These are phyloP conservation scores for Talaromyces amestolkiae DNA, from an alignment of 2,329 filamentous ascomycete species.

Conservation along the genomic window DNA sequence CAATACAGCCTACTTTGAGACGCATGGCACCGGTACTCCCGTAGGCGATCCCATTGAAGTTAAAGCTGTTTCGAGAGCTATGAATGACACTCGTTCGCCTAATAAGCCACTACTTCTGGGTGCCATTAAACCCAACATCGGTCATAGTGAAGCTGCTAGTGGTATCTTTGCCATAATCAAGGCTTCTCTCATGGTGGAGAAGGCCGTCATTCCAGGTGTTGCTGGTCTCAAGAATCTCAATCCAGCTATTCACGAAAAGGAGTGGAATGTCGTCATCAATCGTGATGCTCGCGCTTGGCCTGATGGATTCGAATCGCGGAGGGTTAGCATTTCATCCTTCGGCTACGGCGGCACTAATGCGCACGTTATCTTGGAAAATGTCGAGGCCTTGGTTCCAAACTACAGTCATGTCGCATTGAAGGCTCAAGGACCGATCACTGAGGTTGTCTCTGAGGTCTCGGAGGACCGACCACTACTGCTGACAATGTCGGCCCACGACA, in stretches of 20 bases:
- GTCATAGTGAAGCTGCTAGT: slow-evolving; percentile 33
- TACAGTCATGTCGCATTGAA: too few species aligned
- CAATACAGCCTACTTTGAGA: slow-evolving; percentile 26
- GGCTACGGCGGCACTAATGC: slow-evolving; percentile 41
- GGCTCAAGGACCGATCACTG: too few species aligned
- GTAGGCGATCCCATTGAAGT: slow-evolving; percentile 27
- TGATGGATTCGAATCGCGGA: slow-evolving; percentile 21
- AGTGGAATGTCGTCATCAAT: slow-evolving; percentile 26
- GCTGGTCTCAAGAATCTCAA: slow-evolving; percentile 20
- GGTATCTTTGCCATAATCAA: slow-evolving; percentile 30
- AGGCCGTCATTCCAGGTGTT: not conserved
- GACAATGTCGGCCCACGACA: too few species aligned
- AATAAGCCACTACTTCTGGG: slow-evolving; percentile 25
- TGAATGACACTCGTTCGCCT: not conserved
- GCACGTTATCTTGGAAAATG: slow-evolving; percentile 24
- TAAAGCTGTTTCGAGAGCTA: slow-evolving; percentile 8
- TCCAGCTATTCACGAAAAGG: slow-evolving; percentile 24
- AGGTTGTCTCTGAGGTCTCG: too few species aligned
- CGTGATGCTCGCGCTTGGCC: slow-evolving; percentile 20
- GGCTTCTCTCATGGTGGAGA: slow-evolving; percentile 31
- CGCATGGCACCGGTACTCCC: slow-evolving; percentile 40
- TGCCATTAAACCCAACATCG: slow-evolving; percentile 33
- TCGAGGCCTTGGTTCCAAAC: slow-evolving; percentile 18
- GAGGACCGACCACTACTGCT: too few species aligned
- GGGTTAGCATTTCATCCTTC: slow-evolving; percentile 44